These are phyloP conservation scores for Infundibulicybe gibba DNA, from an alignment of 768 basidiomycete genomes.

Conservation along the genomic window DNA sequence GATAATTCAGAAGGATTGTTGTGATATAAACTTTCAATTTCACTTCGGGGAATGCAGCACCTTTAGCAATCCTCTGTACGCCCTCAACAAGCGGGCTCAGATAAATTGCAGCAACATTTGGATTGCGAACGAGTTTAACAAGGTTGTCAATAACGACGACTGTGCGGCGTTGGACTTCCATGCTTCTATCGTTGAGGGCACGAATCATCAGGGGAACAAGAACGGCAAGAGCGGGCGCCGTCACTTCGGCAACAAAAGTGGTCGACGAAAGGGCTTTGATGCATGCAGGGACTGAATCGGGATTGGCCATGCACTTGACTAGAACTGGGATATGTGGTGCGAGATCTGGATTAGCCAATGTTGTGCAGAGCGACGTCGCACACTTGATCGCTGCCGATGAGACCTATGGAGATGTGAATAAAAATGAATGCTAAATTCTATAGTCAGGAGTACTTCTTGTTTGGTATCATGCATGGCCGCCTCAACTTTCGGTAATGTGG, in stretches of 20 bases:
- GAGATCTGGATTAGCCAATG: constrained; percentile 92
- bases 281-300: constrained; percentile 82
- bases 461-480: constrained; percentile 96
- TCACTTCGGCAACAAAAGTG: constrained; percentile 97
- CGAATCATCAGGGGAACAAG: constrained; percentile 89
- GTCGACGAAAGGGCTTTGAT: constrained; percentile 95
- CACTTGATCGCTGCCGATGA: constrained; percentile 85
- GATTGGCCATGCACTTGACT: constrained; percentile 93
- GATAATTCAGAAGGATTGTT: not conserved
- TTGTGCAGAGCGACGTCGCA: constrained; percentile 83
- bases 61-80: constrained; percentile 83
- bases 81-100: constrained; percentile 86
- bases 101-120: constrained; percentile 85
- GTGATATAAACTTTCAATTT: constrained; percentile 14
- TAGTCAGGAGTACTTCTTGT: constrained; percentile 56
- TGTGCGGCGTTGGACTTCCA: constrained; percentile 92
- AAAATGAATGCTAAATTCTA: constrained; percentile 3
- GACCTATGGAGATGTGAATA: constrained; percentile 47
- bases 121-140: constrained; percentile 94
- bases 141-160: constrained; percentile 95
- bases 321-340: constrained; percentile 83
- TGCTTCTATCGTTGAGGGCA: constrained; percentile 91
- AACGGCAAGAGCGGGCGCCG: constrained; percentile 92
- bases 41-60: constrained; percentile 95
- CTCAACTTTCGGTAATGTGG: constrained; percentile 83